Base-by-base conservation (phyloP, 2,329 filamentous ascomycete genomes). In the Beauveria asiatica region DNA sequence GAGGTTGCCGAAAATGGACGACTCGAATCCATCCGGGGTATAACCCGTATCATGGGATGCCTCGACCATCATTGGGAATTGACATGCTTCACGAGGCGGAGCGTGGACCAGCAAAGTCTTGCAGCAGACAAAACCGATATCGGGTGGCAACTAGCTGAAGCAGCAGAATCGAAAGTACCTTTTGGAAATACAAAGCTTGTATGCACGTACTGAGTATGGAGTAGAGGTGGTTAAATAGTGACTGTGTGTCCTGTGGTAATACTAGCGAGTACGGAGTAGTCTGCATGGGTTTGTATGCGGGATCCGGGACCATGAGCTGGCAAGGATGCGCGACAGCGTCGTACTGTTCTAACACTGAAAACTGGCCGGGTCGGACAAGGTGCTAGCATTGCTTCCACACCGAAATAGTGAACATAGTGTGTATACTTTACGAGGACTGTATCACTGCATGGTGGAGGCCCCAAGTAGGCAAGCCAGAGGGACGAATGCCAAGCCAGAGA, bases 291-390 rank as follows among this genome's bases (percentile, higher is more conserved):
- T 41, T 27, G 54, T 46, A 48, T 49, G 54, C 54, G 54, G 54
- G 16, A 30, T 48, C 44, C 30, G 44, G 44, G 19, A 30, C 54
- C 21, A 50, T 58, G 56, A 51, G 33, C 46, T 58, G 56, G 46
- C 45, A 37, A 41, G 51, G n/a, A 58, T 44, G 56, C 45, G 37
- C 46, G 33, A 51, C 56, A 49, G 37, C n/a, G 37, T 57, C 45
- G 55, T 33, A 17, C 44, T 58, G 37, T 51, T 44, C 55, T 51
- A 27, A 42, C 56, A 19, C 41, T 51, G 37, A 46, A 58, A 51
- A 33, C 23, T 58, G 33, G 33, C 21, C 55, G 27, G 33, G 33
- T 6, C 11, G 33, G 13, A 37, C 33, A 37, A 27, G 37, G 33
- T 44, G 11, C 37, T 51, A 58, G 56, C 56, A 50, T 45, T 44